Base-by-base conservation (phyloP, 163 green algal species). In the Scenedesmus sp. region DNA sequence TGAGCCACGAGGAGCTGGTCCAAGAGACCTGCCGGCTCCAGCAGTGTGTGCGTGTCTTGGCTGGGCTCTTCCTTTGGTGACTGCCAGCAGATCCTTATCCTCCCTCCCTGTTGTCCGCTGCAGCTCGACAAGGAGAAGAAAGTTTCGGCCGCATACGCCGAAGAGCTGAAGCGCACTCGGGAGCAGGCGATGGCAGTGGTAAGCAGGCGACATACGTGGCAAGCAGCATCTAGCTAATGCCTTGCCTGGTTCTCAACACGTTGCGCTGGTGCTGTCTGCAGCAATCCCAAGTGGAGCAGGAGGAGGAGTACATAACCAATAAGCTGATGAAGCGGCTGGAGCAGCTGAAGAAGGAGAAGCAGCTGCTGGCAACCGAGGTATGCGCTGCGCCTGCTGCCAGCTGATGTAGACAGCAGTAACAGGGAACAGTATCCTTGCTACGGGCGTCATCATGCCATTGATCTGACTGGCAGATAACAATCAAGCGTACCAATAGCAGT, bases 221-320 rank as follows among this genome's bases (percentile, higher is more conserved):
- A 76, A 40, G 65, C 65, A 76, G 65, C 65, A 76, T 76, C 65
- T 76, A 10, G 3, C 13, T 72, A 30, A 76, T 76, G 65, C 65
- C 65, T 76, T 37, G 30, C 9, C 9, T 40, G 65, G 65, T 30
- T 18, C 30, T n/a, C 26, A 18, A 76, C 53, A 24, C 1, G 9
- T 84, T 35, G 0, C 33, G 1, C 6, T 88, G n/a, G 37, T 43
- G 26, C 37, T 88, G 40, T 40, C 65, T 88, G 89, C 85, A 95
- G 93, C 92, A 95, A 94, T 93, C 91, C 42, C 87, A 95, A 90
- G 93, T 96, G 35, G 96, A 98, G 87, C 93, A 96, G 79, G 96
- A 98, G 86, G 95, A 98, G 90, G 96, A 98, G 89, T 95, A 92
- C 85, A 97, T 98, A 40, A 96, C 94, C 16, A 97, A 97, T 88